Evolutionary conservation across 2,329 filamentous ascomycete species (phyloP).

Genomic region (Pseudogymnoascus sp.): DNA sequence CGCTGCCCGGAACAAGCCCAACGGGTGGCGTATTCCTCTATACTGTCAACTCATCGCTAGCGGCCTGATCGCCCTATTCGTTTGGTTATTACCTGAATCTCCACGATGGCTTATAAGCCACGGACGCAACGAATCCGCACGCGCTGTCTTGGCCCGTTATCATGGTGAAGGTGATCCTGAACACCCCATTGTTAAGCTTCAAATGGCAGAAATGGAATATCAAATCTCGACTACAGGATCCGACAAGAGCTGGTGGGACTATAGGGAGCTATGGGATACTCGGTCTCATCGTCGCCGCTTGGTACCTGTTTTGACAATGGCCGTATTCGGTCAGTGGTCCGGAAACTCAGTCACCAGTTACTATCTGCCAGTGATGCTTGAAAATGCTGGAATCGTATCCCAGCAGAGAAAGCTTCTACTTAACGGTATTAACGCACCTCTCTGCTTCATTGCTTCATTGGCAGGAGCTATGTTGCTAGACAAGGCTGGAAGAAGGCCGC

Average conservation of each 20-base stretch:
- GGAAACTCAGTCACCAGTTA: conserved; percentile 32
- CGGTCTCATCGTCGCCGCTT: conserved; percentile 25
- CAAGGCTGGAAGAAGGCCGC: conserved; percentile 28
- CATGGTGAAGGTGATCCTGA: conserved; percentile 39
- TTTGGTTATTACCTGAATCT: conserved; percentile 17
- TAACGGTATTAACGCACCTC: conserved; percentile 34
- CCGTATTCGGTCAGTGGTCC: conserved; percentile 27
- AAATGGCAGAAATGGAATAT: conserved; percentile 27
- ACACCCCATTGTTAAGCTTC: conserved; percentile 27
- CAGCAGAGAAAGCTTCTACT: conserved; percentile 37
- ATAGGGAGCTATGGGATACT: conserved; percentile 25
- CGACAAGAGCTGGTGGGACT: conserved; percentile 32
- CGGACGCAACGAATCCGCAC: conserved; percentile 49
- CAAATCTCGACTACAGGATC: conserved; percentile 25
- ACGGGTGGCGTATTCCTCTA: conserved; percentile 23
- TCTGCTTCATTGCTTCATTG: conserved; percentile 34
- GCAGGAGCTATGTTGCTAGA: conserved; percentile 23
- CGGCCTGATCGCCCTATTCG: no score
- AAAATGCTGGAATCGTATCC: conserved; percentile 25
- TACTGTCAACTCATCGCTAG: conserved; percentile 3
- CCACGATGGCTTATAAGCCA: conserved; percentile 40
- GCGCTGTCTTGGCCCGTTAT: conserved; percentile 49
- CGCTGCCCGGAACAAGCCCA: conserved; percentile 29
- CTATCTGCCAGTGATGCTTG: conserved; percentile 24
- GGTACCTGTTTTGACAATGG: conserved; percentile 30